Conservation (phyloP, 169 alveolate genomes). For the Plasmodium blacklocki region DNA sequence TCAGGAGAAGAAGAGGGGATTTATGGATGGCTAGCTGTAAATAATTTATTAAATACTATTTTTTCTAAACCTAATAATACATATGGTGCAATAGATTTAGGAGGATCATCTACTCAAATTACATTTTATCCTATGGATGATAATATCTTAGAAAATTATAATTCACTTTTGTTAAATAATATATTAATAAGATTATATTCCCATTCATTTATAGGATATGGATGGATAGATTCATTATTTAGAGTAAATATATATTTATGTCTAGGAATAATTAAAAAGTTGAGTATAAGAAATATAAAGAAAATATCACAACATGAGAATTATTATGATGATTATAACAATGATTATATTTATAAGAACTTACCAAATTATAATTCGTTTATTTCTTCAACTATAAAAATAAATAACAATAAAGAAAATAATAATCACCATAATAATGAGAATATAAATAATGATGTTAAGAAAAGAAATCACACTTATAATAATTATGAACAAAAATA, state of each 20-base stretch:
- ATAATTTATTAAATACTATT: not conserved
- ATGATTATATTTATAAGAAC: not conserved
- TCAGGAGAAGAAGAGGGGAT: not conserved
- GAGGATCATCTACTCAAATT: not conserved
- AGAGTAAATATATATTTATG: constrained; percentile 1
- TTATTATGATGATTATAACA: not conserved
- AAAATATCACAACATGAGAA: not conserved
- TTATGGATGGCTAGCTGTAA: constrained; percentile 5
- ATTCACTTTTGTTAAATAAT: not conserved
- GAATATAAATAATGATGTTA: not conserved
- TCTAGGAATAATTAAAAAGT: not conserved
- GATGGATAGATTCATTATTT: not conserved
- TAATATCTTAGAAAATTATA: not conserved
- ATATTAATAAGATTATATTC: not conserved
- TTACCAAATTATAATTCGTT: not conserved
- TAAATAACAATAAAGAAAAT: not conserved
- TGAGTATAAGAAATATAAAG: not conserved
- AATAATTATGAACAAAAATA: not conserved
- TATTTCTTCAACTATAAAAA: not conserved
- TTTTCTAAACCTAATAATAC: not conserved
- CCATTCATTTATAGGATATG: constrained; percentile 6
- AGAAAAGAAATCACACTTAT: not conserved
- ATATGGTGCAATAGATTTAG: constrained; percentile 7
- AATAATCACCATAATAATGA: not conserved
- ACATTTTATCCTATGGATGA: not conserved